A percentile compares a stretch with the other conserved stretches of the same genome.
These are phyloP conservation scores for Aegilops sharonensis DNA, from an alignment of 176 grass and related monocot species.

Conservation along the genomic window DNA sequence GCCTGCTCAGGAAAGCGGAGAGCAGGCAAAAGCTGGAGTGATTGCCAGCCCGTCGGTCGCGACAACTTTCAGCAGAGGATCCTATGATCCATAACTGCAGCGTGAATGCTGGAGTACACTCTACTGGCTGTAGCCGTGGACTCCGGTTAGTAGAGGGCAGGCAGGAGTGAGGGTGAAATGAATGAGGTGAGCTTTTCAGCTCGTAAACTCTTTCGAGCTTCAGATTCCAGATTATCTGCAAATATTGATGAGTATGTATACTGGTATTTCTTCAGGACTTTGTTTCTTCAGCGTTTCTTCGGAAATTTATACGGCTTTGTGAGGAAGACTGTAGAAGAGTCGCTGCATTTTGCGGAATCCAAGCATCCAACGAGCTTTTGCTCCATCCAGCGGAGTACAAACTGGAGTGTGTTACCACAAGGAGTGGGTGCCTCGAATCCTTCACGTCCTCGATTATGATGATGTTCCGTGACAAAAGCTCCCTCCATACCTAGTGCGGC, in stretches of 20 bases:
- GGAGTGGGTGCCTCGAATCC: not conserved
- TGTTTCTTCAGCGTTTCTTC: too few relatives aligned
- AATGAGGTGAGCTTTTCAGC: not conserved
- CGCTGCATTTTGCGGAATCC: too few relatives aligned
- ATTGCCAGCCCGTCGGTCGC: not conserved
- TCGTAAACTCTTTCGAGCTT: not conserved
- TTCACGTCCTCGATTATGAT: not conserved
- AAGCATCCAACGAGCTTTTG: too few relatives aligned
- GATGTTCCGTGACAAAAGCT: slow-evolving; percentile 6
- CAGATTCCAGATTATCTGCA: too few relatives aligned
- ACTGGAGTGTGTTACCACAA: not conserved
- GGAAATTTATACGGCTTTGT: too few relatives aligned
- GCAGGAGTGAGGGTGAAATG: not conserved
- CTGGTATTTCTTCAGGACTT: too few relatives aligned
- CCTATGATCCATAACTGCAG: slow-evolving; percentile 1
- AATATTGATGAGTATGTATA: too few relatives aligned
- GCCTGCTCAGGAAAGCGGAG: not conserved
- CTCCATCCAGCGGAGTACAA: not conserved
- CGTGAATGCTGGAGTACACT: not conserved
- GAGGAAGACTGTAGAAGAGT: too few relatives aligned
- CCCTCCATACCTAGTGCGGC: not conserved
- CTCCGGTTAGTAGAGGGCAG: not conserved
- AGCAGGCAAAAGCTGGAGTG: not conserved
- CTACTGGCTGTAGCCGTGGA: not conserved
- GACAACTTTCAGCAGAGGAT: not conserved